Conservation (phyloP, 2,329 filamentous ascomycete species). For the Ophiocordyceps polyrhachis-furcata region DNA sequence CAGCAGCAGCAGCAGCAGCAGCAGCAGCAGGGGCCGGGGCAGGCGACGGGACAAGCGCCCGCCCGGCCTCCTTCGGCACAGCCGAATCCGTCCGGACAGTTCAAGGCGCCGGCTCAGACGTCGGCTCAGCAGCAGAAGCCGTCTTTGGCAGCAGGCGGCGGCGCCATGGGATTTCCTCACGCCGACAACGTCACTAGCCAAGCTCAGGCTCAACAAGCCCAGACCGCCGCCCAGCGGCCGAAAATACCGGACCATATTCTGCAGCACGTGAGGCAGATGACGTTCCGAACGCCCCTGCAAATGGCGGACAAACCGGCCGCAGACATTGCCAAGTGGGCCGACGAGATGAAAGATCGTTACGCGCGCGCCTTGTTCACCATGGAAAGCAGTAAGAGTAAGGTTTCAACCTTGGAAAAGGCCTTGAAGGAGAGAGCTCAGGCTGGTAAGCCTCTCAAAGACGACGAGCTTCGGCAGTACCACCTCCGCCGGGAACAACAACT, state of each 20-base stretch:
- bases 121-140: constrained; percentile 5
- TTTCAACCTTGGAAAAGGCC: constrained; percentile 22
- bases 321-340: constrained; percentile 28
- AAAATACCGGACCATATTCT: constrained; percentile 25
- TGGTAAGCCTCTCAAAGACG: constrained; percentile 24
- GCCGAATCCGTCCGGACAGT: constrained; percentile 4
- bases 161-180: not conserved
- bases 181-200: not conserved
- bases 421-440: constrained; percentile 23
- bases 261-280: constrained; percentile 27
- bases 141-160: not conserved
- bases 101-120: constrained; percentile 4
- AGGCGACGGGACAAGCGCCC: not conserved
- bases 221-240: constrained; percentile 6
- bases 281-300: constrained; percentile 24
- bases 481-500: constrained; percentile 23
- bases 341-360: constrained; percentile 28
- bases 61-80: constrained; percentile 1
- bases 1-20: constrained; percentile 3
- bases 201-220: constrained; percentile 1
- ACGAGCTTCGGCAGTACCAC: constrained; percentile 26
- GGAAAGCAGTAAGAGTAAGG: constrained; percentile 23
- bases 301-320: constrained; percentile 21
- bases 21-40: constrained; percentile 2
- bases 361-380: constrained; percentile 28